Conservation (phyloP, 192 early-diverging fungal species). For the Gonapodya sp. region DNA sequence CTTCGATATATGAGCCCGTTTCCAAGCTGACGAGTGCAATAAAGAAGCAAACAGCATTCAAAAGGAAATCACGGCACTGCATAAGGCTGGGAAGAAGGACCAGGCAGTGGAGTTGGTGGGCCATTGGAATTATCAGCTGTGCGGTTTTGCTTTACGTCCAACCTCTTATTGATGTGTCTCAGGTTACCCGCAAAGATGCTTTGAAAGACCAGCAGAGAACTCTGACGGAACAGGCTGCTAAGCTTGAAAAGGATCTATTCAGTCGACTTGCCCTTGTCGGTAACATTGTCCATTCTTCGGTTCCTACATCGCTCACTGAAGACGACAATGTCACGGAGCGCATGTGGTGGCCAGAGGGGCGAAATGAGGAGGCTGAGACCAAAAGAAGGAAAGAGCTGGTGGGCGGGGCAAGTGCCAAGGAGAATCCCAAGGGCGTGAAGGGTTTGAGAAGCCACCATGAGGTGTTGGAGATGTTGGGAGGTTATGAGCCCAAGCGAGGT, state of each 20-base stretch:
- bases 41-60: constrained; percentile 84
- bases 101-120: constrained; percentile 63
- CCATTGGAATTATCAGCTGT: constrained; percentile 19
- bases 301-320: constrained; percentile 78
- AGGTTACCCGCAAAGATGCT: constrained; percentile 42
- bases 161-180: neutral
- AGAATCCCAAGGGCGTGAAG: constrained; percentile 35
- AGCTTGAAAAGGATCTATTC: constrained; percentile 56
- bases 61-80: constrained; percentile 79
- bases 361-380: constrained; percentile 27
- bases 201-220: constrained; percentile 60
- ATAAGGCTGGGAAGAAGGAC: constrained; percentile 71
- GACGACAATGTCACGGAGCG: constrained; percentile 36
- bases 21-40: constrained; percentile 79
- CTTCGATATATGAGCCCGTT: constrained; percentile 48
- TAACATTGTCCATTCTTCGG: constrained; percentile 90
- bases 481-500: constrained; percentile 81
- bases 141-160: neutral
- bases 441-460: constrained; percentile 73
- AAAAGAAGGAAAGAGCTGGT: constrained; percentile 25
- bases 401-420: constrained; percentile 21
- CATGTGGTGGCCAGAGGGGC: constrained; percentile 45
- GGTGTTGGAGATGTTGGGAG: constrained; percentile 80
- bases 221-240: constrained; percentile 42
- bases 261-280: constrained; percentile 64